Conservation (phyloP, 768 basidiomycete species). For the Zangia roseola region DNA sequence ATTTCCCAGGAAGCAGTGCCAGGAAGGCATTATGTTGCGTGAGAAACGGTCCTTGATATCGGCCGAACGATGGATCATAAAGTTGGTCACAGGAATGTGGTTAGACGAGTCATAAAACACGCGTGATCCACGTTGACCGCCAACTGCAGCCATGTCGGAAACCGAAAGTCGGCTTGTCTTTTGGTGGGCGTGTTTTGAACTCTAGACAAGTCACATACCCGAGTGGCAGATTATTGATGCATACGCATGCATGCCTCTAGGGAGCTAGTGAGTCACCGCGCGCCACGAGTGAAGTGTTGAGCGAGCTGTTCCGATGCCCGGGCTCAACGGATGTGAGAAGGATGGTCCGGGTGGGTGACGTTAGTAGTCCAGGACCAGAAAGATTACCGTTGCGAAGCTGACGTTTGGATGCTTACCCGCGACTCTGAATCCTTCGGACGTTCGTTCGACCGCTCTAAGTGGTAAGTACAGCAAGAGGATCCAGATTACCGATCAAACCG, state of each 20-base stretch:
- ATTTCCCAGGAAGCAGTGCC: too few species aligned
- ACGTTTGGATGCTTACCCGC: background rate
- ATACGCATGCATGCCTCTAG: too few species aligned
- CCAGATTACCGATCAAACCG: background rate
- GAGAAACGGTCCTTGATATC: background rate
- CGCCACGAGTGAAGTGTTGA: too few species aligned
- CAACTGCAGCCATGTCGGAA: background rate
- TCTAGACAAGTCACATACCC: conserved; percentile 1
- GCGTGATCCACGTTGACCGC: conserved; percentile 5
- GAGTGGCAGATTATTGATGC: background rate
- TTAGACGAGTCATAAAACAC: conserved; percentile 17
- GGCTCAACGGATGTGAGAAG: too few species aligned
- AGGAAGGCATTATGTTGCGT: background rate
- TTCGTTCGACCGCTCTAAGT: background rate
- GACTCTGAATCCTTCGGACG: background rate
- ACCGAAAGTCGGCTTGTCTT: background rate
- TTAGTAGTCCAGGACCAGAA: too few species aligned
- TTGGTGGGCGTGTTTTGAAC: conserved; percentile 10
- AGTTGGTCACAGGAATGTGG: too few species aligned
- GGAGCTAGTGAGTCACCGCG: too few species aligned
- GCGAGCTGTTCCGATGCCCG: too few species aligned
- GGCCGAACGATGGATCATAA: conserved; percentile 9
- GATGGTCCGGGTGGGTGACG: too few species aligned
- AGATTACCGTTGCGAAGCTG: background rate
- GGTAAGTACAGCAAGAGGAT: background rate